These are phyloP conservation scores for Cadophora sp. DNA, from an alignment of 2,329 filamentous ascomycete genomes.

Conservation along the genomic window DNA sequence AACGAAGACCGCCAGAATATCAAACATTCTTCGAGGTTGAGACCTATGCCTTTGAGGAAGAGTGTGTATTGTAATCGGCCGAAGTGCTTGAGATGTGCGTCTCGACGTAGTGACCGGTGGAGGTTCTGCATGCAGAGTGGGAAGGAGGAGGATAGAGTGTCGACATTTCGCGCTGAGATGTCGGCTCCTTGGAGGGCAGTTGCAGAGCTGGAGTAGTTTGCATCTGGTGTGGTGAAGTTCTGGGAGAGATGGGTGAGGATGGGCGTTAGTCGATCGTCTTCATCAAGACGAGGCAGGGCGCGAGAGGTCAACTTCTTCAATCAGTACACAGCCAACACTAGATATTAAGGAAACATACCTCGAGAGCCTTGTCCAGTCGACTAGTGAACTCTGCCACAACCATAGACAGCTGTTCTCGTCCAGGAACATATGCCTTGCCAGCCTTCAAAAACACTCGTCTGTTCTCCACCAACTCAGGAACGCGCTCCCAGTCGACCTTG, in stretches of 20 bases:
- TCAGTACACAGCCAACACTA: conserved; percentile 5
- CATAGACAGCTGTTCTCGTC: conserved; percentile 85
- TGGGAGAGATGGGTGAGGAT: conserved; percentile 86
- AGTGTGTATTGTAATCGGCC: conserved; percentile 93
- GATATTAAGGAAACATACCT: conserved; percentile 58
- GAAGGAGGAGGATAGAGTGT: conserved; percentile 81
- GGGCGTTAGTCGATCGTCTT: conserved; percentile 87
- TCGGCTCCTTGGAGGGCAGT: conserved; percentile 71
- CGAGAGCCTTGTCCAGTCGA: conserved; percentile 80
- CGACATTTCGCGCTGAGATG: conserved; percentile 80
- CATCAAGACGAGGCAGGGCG: conserved; percentile 88
- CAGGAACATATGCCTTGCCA: conserved; percentile 91
- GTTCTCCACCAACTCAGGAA: conserved; percentile 86
- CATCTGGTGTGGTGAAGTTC: conserved; percentile 92
- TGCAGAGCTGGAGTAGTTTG: conserved; percentile 73
- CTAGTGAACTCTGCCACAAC: conserved; percentile 86
- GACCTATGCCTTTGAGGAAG: conserved; percentile 94
- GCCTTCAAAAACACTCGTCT: conserved; percentile 77
- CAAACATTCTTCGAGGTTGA: conserved; percentile 90
- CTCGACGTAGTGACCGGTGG: conserved; percentile 83
- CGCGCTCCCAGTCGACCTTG: conserved; percentile 94
- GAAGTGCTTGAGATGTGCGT: conserved; percentile 91
- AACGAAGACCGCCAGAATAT: conserved; percentile 91
- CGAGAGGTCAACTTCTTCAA: conserved; percentile 77
- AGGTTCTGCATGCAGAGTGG: conserved; percentile 94